Conservation (phyloP, 2,329 filamentous ascomycete genomes). For the Sarocladiaceae sp. region DNA sequence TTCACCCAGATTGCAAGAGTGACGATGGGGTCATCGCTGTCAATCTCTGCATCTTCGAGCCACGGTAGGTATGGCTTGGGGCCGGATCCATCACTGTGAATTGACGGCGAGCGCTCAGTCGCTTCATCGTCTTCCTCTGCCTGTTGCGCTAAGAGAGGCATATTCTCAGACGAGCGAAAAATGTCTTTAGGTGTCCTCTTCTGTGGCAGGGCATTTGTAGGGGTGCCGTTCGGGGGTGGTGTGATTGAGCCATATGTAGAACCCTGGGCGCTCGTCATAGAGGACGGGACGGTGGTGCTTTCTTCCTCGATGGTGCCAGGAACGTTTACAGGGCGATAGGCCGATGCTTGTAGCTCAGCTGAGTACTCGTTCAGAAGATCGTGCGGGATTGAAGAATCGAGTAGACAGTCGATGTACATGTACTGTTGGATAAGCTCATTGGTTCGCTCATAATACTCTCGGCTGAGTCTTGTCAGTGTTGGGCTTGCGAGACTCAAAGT, state of each 20-base stretch:
- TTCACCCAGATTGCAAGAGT: constrained; percentile 86
- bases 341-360: constrained; percentile 49
- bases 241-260: constrained; percentile 17
- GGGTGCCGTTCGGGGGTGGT: constrained; percentile 14
- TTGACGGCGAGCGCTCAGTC: constrained; percentile 30
- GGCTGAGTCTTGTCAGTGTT: constrained; percentile 33
- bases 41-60: constrained; percentile 64
- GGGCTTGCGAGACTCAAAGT: neutral
- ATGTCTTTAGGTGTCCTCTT: constrained; percentile 81
- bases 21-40: constrained; percentile 69
- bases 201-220: constrained; percentile 39
- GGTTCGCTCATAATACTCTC: constrained; percentile 81
- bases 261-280: constrained; percentile 18
- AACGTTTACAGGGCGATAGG: constrained; percentile 50
- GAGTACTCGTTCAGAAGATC: constrained; percentile 85
- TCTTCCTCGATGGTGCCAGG: constrained; percentile 75
- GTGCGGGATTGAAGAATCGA: constrained; percentile 89
- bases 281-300: constrained; percentile 25
- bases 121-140: constrained; percentile 40
- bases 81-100: constrained; percentile 22
- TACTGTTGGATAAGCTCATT: constrained; percentile 89
- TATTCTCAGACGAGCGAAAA: constrained; percentile 67
- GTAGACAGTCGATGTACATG: constrained; percentile 81
- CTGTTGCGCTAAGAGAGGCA: constrained; percentile 46
- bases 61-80: constrained; percentile 57